Evolutionary conservation across 2,329 filamentous ascomycete species (phyloP).

Genomic region (Chaetomium strumarium): DNA sequence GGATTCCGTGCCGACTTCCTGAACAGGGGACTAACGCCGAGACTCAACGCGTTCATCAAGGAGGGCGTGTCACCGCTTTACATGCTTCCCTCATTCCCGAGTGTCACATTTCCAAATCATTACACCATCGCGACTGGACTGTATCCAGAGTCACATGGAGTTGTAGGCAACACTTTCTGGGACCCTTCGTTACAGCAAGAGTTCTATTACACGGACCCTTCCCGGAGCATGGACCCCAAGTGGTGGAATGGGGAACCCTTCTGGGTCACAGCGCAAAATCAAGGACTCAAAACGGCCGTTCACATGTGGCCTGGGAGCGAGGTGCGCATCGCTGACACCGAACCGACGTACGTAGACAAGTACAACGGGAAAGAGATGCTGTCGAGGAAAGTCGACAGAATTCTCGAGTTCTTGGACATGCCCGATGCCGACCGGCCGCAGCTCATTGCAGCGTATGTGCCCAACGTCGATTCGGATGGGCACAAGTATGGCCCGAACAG

Average conservation of each 20-base stretch:
- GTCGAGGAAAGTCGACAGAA: slow-evolving; percentile 66
- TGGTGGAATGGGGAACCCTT: slow-evolving; percentile 96
- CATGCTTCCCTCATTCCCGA: slow-evolving; percentile 92
- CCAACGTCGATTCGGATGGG: slow-evolving; percentile 81
- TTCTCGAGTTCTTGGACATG: slow-evolving; percentile 78
- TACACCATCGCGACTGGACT: slow-evolving; percentile 89
- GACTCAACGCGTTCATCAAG: slow-evolving; percentile 68
- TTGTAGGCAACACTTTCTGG: slow-evolving; percentile 95
- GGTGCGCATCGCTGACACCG: slow-evolving; percentile 68
- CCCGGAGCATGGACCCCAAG: slow-evolving; percentile 70
- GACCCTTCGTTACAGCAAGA: slow-evolving; percentile 70
- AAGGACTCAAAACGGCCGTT: slow-evolving; percentile 71
- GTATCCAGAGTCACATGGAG: slow-evolving; percentile 86
- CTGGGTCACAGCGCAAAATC: slow-evolving; percentile 86
- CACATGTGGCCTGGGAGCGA: slow-evolving; percentile 99
- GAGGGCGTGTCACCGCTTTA: slow-evolving; percentile 85
- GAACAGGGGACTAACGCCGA: slow-evolving; percentile 74
- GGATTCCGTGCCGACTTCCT: slow-evolving; percentile 95
- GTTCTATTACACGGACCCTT: slow-evolving; percentile 80
- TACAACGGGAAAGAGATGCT: slow-evolving; percentile 76
- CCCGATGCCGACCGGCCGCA: slow-evolving; percentile 78
- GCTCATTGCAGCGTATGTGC: slow-evolving; percentile 90
- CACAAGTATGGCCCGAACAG: slow-evolving; percentile 91
- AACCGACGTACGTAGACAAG: slow-evolving; percentile 76
- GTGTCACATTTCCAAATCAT: slow-evolving; percentile 94